Evolutionary conservation across 805 yeast species (phyloP), one percentile per base, ranked within the genome.

Genomic region (Wickerhamomyces alni): DNA sequence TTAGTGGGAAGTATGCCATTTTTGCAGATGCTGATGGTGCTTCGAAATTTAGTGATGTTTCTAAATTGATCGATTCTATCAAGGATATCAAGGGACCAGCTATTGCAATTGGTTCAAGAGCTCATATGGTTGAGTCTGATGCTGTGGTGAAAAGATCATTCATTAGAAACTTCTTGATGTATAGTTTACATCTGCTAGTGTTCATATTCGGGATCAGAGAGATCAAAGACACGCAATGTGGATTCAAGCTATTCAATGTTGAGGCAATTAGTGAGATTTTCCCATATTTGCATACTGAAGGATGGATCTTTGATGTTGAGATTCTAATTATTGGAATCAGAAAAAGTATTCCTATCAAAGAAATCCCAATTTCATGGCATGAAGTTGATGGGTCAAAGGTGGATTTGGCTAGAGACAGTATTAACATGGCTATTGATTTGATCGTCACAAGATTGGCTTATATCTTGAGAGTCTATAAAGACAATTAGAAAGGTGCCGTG

Each of bases 11-110:
- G 41, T 81, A 74, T 51, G 76, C 78, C 10, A 70, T 93, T 9
- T 93, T 93, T 66, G 98, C 96, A 1, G 99, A 93, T 63, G 99
- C 98, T 1, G 99, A 93, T 63, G 98, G 98, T 26, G 98, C 99
- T 5, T 82, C 95, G 19, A 70, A 73, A 49, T 93, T 93, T 57
- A 54, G 74, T 19, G 96, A 89, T 59, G 67, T 84, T 19, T 55
- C 55, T 2, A 74, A 71, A 40, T 66, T 89, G 42, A 46, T 77
- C 10, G 55, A 54, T 3, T 61, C 66, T 11, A 66, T 83, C 22
- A 54, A 59, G 39, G 36, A 48, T 35, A 15, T 37, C 1, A 44
- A 39, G 8, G 44, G 45, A 17, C 74, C 87, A 1, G 84, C 79
- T 0, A 67, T 91, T 16, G 88, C 93, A 1, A 75, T 91, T 37